A percentile compares a stretch with the other conserved stretches of the same genome.
These are phyloP conservation scores for Globisporangium barbulae DNA, from an alignment of 352 stramenopile genomes.

Conservation along the genomic window DNA sequence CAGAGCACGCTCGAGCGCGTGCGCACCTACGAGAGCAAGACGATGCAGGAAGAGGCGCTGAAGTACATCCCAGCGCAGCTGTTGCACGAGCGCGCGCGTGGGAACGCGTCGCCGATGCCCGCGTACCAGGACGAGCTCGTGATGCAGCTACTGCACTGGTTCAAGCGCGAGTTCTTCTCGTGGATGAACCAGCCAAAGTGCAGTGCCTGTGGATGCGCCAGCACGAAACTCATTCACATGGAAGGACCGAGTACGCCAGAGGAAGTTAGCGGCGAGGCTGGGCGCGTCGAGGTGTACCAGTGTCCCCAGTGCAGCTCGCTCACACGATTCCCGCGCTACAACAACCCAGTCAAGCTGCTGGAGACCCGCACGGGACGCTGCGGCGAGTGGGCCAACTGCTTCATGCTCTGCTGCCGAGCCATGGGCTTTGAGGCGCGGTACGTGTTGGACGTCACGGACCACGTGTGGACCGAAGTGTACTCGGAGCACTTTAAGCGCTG, in stretches of 20 bases:
- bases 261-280: constrained; percentile 53
- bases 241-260: constrained; percentile 53
- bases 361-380: constrained; percentile 83
- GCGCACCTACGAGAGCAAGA: constrained; percentile 56
- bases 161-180: constrained; percentile 89
- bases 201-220: constrained; percentile 38
- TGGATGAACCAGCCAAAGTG: constrained; percentile 88
- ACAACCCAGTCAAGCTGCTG: constrained; percentile 86
- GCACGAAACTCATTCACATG: constrained; percentile 39
- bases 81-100: constrained; percentile 61
- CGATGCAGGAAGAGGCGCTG: constrained; percentile 66
- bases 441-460: constrained; percentile 93
- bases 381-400: constrained; percentile 94
- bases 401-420: constrained; percentile 87
- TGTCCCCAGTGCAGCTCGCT: constrained; percentile 51
- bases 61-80: constrained; percentile 60
- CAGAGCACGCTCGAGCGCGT: constrained; percentile 47
- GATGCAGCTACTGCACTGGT: constrained; percentile 82
- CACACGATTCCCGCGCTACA: constrained; percentile 90
- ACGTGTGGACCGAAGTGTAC: constrained; percentile 95
- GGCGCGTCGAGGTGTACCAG: constrained; percentile 85
- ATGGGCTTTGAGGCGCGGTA: constrained; percentile 92
- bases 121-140: constrained; percentile 66
- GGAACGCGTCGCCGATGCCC: constrained; percentile 44
- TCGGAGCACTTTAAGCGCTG: constrained; percentile 73